Percentiles rank a stretch among this genome's conserved stretches.
Conservation (phyloP, 2,329 filamentous ascomycete genomes). For the Alternaria panax region DNA sequence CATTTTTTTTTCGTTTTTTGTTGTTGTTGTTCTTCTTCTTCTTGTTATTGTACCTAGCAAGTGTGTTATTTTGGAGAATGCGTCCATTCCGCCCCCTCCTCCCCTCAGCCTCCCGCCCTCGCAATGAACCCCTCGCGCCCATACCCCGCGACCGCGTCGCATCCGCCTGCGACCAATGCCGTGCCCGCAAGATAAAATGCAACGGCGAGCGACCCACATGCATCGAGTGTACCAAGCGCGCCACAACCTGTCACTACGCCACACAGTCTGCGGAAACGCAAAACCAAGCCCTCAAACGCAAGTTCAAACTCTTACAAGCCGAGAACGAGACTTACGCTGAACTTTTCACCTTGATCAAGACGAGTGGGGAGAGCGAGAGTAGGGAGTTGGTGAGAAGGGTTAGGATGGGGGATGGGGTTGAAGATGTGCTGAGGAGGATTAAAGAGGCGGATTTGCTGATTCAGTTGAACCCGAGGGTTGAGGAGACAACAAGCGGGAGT, state of each 20-base stretch:
- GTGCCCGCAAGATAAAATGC: constrained; percentile 17
- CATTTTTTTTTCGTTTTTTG: too few relatives aligned
- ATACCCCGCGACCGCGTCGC: constrained; percentile 12
- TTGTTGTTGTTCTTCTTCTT: too few relatives aligned
- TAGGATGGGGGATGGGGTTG: constrained; percentile 18
- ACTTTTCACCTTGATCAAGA: constrained; percentile 19
- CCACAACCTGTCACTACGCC: constrained; percentile 13
- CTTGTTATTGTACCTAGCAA: too few relatives aligned
- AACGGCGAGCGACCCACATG: constrained; percentile 11
- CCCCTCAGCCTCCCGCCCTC: constrained; percentile 6
- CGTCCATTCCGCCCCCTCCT: constrained; percentile 14
- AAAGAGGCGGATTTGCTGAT: constrained; percentile 24
- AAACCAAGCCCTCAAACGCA: constrained; percentile 23
- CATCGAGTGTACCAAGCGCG: constrained; percentile 10
- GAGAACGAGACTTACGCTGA: constrained; percentile 23
- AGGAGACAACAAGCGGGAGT: constrained; percentile 1
- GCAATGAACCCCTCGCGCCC: constrained; percentile 6
- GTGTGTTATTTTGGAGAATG: too few relatives aligned
- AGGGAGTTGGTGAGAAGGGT: constrained; percentile 22
- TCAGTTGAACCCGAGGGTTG: constrained; percentile 11
- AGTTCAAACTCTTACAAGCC: constrained; percentile 14
- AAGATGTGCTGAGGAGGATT: constrained; percentile 19
- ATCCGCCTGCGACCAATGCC: constrained; percentile 16
- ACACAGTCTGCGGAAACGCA: constrained; percentile 6
- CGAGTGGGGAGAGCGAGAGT: constrained; percentile 17